Evolutionary conservation across 306 rosid genomes (phyloP), one percentile per base, ranked within the genome.

Genomic region (Alnus rubra): DNA sequence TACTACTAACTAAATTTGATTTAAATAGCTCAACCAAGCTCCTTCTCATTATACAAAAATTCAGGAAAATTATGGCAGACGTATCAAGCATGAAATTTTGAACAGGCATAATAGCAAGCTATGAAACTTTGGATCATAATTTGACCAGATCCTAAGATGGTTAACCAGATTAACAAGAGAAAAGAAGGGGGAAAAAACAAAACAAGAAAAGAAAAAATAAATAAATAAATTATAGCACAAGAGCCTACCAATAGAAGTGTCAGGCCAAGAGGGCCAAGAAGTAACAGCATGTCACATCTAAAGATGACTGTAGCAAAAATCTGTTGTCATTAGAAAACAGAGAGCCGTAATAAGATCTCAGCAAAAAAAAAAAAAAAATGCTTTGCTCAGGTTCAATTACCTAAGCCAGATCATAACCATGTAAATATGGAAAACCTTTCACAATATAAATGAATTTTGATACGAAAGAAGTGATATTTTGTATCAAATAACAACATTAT

Each of bases 201-300:
- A 13, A 11, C 4, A 10, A 56, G 52, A 19, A 74, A 45, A 53
- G 47, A 16, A 64, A 11, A 74, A 23, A 3, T 51, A 62, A 69
- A 59, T 13, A 74, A 65, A 65, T 45, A 50, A 71, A 50, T 76
- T 35, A 54, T 8, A 42, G 18, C 39, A 23, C 65, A 79, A 63
- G 58, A 77, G 80, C 89, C 28, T 87, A 94, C 98, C 97, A 94
- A 63, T 80, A 94, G 86, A 74, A 94, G 89, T 79, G 84, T 88
- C 82, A 94, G 80, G 82, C 97, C 95, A 53, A 92, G 87, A 78
- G 97, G 93, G 23, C 91, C 31, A 81, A 94, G 92, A 87, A 94
- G 97, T 81, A 94, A 80, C 79, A 94, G 79, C 79, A 86, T 85
- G 86, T 94, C 98, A 87, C 98, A 94, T 89, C 98, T 88, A 84